A percentile compares a stretch with the other conserved stretches of the same genome.
These are phyloP conservation scores for Penicillium sp. DNA, from an alignment of 2,329 filamentous ascomycete genomes.

Conservation along the genomic window DNA sequence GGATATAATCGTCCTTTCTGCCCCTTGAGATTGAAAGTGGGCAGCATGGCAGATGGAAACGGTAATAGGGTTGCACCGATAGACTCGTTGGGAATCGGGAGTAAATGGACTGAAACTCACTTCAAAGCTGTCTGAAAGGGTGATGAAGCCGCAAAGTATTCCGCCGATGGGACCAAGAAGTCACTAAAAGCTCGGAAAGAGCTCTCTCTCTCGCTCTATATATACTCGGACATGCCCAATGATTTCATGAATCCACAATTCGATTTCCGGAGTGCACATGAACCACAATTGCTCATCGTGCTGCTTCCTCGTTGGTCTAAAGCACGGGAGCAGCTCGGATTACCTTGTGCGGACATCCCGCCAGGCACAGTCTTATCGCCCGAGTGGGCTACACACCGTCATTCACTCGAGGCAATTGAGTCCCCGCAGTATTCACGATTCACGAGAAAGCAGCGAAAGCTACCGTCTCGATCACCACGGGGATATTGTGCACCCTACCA, in stretches of 20 bases:
- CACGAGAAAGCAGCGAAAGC: too few relatives aligned
- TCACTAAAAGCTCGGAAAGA: background rate
- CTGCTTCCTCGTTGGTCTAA: slow-evolving; percentile 14
- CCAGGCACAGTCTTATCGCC: slow-evolving; percentile 19
- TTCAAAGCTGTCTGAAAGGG: background rate
- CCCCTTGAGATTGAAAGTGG: background rate
- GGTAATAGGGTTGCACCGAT: slow-evolving; percentile 15
- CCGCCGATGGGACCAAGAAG: background rate
- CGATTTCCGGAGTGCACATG: slow-evolving; percentile 33
- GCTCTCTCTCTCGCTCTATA: background rate
- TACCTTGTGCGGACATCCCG: slow-evolving; percentile 33
- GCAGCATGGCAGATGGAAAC: slow-evolving; percentile 9
- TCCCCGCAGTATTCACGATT: background rate
- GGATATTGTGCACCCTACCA: slow-evolving; percentile 6
- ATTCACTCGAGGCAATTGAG: background rate
- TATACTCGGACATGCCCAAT: background rate
- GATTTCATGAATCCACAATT: background rate
- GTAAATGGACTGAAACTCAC: background rate
- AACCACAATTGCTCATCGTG: slow-evolving; percentile 10
- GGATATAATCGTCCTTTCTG: background rate
- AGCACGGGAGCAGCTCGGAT: slow-evolving; percentile 29
- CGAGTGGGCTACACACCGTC: slow-evolving; percentile 13
- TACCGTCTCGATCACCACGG: background rate
- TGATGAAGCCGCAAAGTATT: background rate
- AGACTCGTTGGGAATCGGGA: background rate